Percentiles rank a stretch among this genome's conserved stretches.
phyloP scores from a whole-genome alignment of 1,139 yeast species.

The Suhomyces atakaporum region DNA sequence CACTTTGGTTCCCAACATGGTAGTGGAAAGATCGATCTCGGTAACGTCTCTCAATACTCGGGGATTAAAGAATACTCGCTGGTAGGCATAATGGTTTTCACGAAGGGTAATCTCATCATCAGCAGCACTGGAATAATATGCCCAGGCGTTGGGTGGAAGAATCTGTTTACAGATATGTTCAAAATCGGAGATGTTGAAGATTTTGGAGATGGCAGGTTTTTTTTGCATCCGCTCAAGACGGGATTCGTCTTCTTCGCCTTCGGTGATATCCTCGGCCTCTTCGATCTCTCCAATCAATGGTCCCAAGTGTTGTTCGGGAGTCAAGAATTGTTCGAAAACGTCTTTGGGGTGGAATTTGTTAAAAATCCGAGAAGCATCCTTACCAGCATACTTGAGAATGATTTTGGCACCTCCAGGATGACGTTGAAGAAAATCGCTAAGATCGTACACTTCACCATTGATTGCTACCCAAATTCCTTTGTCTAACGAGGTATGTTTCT shows the following conservation, averaged over 20 bases:
- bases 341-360: slow-evolving; percentile 87
- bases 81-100: slow-evolving; percentile 88
- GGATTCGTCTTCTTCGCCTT: slow-evolving; percentile 23
- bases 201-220: slow-evolving; percentile 20
- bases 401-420: slow-evolving; percentile 62
- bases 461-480: slow-evolving; percentile 58
- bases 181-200: slow-evolving; percentile 56
- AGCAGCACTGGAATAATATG: slow-evolving; percentile 86
- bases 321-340: slow-evolving; percentile 54
- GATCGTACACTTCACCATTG: slow-evolving; percentile 53
- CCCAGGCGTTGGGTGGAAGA: slow-evolving; percentile 82
- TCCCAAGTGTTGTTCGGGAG: slow-evolving; percentile 34
- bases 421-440: slow-evolving; percentile 46
- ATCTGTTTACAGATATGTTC: slow-evolving; percentile 68
- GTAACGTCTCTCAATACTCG: slow-evolving; percentile 76
- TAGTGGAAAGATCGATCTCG: slow-evolving; percentile 37
- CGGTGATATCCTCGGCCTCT: slow-evolving; percentile 20
- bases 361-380: slow-evolving; percentile 59
- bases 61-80: slow-evolving; percentile 84
- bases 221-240: slow-evolving; percentile 35
- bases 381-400: slow-evolving; percentile 55
- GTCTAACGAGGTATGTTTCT: slow-evolving; percentile 34
- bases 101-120: slow-evolving; percentile 90
- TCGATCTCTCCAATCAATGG: slow-evolving; percentile 14
- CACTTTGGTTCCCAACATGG: slow-evolving; percentile 42